Evolutionary conservation across 345 rosid species (phyloP).

Genomic region (Heritiera fomes): DNA sequence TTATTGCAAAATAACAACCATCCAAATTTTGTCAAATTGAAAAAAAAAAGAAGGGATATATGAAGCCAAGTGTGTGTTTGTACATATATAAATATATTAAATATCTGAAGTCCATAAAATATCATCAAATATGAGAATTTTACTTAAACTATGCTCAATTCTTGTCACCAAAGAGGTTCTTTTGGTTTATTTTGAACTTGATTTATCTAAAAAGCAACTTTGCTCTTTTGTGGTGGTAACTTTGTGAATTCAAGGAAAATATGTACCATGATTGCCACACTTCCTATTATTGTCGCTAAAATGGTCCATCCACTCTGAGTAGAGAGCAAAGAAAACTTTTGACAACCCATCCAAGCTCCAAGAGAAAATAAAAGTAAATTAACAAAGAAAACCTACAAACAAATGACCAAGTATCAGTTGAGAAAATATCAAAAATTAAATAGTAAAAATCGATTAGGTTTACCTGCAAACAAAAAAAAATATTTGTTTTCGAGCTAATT

Average conservation of each 20-base stretch:
- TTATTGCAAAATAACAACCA: no score
- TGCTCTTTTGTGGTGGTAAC: neutral
- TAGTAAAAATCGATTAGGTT: neutral
- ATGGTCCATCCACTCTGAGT: neutral
- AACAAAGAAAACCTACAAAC: neutral
- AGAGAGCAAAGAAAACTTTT: slow-evolving; percentile 2
- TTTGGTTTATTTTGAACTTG: neutral
- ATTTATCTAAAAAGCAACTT: neutral
- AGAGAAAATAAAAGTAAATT: neutral
- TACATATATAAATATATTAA: no score
- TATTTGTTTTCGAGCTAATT: neutral
- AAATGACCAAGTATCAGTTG: neutral
- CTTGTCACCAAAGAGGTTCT: neutral
- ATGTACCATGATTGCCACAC: neutral
- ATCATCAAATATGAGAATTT: neutral
- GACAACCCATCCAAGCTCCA: slow-evolving; percentile 2
- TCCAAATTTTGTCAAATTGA: no score
- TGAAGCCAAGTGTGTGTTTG: no score
- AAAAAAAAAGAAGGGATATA: no score
- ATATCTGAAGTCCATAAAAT: no score
- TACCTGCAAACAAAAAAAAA: neutral
- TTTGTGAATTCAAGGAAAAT: slow-evolving; percentile 11
- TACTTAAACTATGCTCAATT: neutral
- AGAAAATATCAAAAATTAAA: neutral
- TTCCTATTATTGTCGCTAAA: neutral